These are phyloP conservation scores for Phytophthora pinifolia DNA, from an alignment of 352 stramenopile genomes.

Conservation along the genomic window DNA sequence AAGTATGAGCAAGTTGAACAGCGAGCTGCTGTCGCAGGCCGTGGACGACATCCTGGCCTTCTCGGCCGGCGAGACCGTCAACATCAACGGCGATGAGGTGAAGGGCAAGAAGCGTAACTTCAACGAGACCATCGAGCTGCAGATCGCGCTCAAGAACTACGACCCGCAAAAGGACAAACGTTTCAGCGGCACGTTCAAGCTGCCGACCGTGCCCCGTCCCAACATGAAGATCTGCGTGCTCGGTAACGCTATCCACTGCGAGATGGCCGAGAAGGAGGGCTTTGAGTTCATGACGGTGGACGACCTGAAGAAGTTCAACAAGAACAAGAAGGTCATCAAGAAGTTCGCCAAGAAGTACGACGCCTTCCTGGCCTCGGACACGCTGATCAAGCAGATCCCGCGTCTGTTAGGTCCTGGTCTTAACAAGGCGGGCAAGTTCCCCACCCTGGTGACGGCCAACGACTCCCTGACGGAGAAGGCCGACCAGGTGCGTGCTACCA, in stretches of 20 bases:
- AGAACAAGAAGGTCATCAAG: conserved; percentile 99
- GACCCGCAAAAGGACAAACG: conserved; percentile 99
- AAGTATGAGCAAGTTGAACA: conserved; percentile 97
- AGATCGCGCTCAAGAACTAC: conserved; percentile 99
- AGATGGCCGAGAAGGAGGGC: conserved; percentile 98
- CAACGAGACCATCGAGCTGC: conserved; percentile 98
- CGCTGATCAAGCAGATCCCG: conserved; percentile 99
- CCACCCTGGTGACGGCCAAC: conserved; percentile 93
- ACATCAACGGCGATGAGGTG: conserved; percentile 88
- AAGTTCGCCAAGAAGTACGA: conserved; percentile 99
- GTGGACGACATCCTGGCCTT: conserved; percentile 97
- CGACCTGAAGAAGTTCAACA: conserved; percentile 99
- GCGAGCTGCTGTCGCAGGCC: conserved; percentile 94
- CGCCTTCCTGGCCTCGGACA: conserved; percentile 99
- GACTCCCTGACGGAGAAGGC: conserved; percentile 98
- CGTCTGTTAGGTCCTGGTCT: conserved; percentile 99
- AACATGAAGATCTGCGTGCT: conserved; percentile 98
- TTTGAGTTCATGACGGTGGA: conserved; percentile 99
- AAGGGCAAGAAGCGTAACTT: conserved; percentile 99
- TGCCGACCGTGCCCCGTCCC: conserved; percentile 94
- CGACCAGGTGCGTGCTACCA: conserved; percentile 96
- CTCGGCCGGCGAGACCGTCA: conserved; percentile 93
- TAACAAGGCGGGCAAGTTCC: conserved; percentile 99
- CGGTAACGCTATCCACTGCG: conserved; percentile 98
- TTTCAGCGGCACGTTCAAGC: conserved; percentile 99